Evolutionary conservation across 2,329 filamentous ascomycete genomes (phyloP).

Genomic region (Arthroderma uncinatum): DNA sequence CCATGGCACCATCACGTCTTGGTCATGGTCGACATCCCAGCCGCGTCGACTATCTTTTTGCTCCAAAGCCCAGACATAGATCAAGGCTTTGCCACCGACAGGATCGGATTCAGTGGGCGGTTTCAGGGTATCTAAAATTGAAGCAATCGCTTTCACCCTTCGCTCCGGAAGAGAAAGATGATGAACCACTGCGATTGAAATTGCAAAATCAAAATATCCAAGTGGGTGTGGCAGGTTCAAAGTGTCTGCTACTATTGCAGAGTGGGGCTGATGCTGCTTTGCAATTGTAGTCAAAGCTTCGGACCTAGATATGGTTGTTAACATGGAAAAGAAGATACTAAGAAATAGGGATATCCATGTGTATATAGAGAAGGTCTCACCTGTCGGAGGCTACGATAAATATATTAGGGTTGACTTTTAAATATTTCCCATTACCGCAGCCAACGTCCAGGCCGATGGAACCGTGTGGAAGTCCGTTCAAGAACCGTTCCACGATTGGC

Average conservation of each 20-base stretch:
- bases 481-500: slow-evolving; percentile 77
- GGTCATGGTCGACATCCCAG: slow-evolving; percentile 71
- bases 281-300: slow-evolving; percentile 50
- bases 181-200: slow-evolving; percentile 89
- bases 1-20: slow-evolving; percentile 96
- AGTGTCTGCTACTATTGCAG: slow-evolving; percentile 68
- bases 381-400: slow-evolving; percentile 80
- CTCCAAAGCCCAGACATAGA: slow-evolving; percentile 95
- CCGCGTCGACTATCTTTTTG: slow-evolving; percentile 76
- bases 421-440: slow-evolving; percentile 95
- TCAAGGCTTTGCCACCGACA: slow-evolving; percentile 53
- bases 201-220: slow-evolving; percentile 65
- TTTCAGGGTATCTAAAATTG: slow-evolving; percentile 57
- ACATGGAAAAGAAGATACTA: slow-evolving; percentile 9
- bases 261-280: slow-evolving; percentile 47
- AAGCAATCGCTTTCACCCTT: slow-evolving; percentile 59
- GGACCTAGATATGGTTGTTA: slow-evolving; percentile 36
- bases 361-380: slow-evolving; percentile 37
- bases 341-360: slow-evolving; percentile 3
- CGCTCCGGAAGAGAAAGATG: slow-evolving; percentile 72
- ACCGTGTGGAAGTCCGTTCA: slow-evolving; percentile 54
- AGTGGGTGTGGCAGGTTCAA: slow-evolving; percentile 68
- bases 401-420: slow-evolving; percentile 63
- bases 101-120: slow-evolving; percentile 14
- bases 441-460: slow-evolving; percentile 81